Base-by-base conservation (phyloP, 2,329 filamentous ascomycete species). In the Pseudocercospora vitis region DNA sequence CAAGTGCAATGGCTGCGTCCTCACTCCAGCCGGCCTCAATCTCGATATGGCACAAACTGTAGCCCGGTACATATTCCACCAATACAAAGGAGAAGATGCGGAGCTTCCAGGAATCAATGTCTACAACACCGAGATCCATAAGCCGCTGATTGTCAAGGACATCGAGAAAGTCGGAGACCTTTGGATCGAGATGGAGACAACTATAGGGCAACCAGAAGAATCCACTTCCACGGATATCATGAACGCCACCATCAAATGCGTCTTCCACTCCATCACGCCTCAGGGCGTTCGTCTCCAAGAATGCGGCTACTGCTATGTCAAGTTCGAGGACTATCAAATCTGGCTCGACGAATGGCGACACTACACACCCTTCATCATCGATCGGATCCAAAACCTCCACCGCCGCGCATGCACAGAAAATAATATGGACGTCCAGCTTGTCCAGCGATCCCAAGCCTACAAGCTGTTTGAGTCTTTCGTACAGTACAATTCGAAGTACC, bases 1-100 rank as follows among this genome's bases (percentile, higher is more conserved):
- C 59, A 61, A 63, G 19, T 67, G 71, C 51, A 72, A 71, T 42
- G 62, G 63, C 19, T 57, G 61, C 29, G 57, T 61, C 2, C 61
- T 73, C 7, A 66, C 60, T 19, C 65, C 70, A 5, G 65, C 62
- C 7, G 64, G 66, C 3, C 56, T 71, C 6, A 69, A 70, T 48
- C 63, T 66, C 1, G 68, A 71, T 37, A 70, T 71, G 64, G 69
- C 68, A 7, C 53, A 62, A 16, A 63, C 63, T 8, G 60, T 63
- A 12, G 59, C 58, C n/a, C 48, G 56, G 11, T 60, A 68, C 50
- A 58, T 69, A 33, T 61, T 57, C 49, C 32, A 45, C 12, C 35
- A 56, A 1, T 39, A 59, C 3, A 55, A 55, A 5, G 53, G 49
- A 19, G 31, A 31, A 23, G 40, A 58, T 21, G 29, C 37, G 12